Evolutionary conservation across 2,329 filamentous ascomycete species (phyloP).

Genomic region (Xylariaceae sp.): DNA sequence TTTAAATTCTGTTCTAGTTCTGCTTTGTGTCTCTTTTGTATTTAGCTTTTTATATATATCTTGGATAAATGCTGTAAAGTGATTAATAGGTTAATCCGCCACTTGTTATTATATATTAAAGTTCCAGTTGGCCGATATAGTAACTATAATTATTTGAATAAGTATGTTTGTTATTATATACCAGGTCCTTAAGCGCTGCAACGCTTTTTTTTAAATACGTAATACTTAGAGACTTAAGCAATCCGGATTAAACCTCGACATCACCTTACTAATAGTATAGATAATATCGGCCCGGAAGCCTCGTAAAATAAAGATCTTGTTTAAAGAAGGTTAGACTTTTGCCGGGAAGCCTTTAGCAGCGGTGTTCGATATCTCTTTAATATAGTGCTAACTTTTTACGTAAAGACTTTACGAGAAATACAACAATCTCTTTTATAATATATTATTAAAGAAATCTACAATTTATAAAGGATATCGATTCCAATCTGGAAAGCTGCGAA

Average conservation of each 20-base stretch:
- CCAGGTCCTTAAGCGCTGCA: not conserved
- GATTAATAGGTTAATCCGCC: not conserved
- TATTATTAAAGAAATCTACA: not conserved
- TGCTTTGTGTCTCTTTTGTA: not conserved
- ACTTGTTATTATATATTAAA: not conserved
- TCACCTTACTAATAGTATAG: not conserved
- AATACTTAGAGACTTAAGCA: not conserved
- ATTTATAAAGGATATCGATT: not conserved
- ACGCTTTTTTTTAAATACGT: not conserved
- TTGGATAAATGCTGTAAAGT: not conserved
- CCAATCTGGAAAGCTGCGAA: not conserved
- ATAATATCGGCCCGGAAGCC: slow-evolving; percentile 1
- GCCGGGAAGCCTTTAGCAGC: not conserved
- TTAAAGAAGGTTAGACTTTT: not conserved
- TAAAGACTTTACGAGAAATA: not conserved
- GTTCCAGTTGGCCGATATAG: slow-evolving; percentile 1
- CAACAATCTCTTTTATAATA: not conserved
- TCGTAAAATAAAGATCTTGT: not conserved
- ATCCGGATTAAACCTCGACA: not conserved
- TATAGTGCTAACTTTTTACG: not conserved
- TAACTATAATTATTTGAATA: not conserved
- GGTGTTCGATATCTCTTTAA: not conserved
- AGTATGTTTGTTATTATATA: not conserved
- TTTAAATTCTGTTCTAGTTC: not conserved
- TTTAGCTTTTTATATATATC: not conserved